These are phyloP conservation scores for Apophysomyces variabilis DNA, from an alignment of 371 early-diverging fungal species.

Conservation along the genomic window DNA sequence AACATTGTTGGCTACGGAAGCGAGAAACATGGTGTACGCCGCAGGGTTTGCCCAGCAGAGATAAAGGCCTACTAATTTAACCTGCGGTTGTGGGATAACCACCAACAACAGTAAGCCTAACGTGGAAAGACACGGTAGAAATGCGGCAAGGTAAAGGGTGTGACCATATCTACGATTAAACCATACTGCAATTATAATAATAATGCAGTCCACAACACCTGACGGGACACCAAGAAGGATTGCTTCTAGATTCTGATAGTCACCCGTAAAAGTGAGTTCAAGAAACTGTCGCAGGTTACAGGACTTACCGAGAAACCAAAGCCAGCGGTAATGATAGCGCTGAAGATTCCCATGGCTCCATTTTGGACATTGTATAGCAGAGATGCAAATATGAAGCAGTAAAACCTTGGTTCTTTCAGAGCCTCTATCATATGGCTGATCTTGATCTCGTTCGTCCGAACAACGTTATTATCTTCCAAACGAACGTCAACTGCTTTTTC, in stretches of 20 bases:
- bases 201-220: constrained; percentile 36
- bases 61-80: constrained; percentile 40
- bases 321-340: constrained; percentile 40
- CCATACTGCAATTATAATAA: constrained; percentile 39
- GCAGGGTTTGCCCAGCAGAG: constrained; percentile 37
- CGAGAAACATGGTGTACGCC: constrained; percentile 24
- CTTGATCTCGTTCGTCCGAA: constrained; percentile 31
- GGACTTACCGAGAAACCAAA: constrained; percentile 45
- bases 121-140: constrained; percentile 24
- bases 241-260: constrained; percentile 30
- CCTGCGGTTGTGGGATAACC: constrained; percentile 39
- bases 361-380: constrained; percentile 44
- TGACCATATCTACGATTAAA: constrained; percentile 40
- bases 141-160: constrained; percentile 32
- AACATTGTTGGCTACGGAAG: constrained; percentile 35
- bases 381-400: constrained; percentile 33
- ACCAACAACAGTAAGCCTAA: constrained; percentile 41
- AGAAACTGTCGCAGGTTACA: not conserved
- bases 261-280: not conserved
- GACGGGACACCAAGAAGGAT: constrained; percentile 47
- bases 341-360: constrained; percentile 41
- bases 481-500: constrained; percentile 29
- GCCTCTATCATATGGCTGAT: constrained; percentile 36
- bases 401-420: constrained; percentile 31
- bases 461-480: constrained; percentile 35